Evolutionary conservation across 2,329 filamentous ascomycete species (phyloP), one percentile per base, ranked within the genome.

Genomic region (Hypoxylon sp.): DNA sequence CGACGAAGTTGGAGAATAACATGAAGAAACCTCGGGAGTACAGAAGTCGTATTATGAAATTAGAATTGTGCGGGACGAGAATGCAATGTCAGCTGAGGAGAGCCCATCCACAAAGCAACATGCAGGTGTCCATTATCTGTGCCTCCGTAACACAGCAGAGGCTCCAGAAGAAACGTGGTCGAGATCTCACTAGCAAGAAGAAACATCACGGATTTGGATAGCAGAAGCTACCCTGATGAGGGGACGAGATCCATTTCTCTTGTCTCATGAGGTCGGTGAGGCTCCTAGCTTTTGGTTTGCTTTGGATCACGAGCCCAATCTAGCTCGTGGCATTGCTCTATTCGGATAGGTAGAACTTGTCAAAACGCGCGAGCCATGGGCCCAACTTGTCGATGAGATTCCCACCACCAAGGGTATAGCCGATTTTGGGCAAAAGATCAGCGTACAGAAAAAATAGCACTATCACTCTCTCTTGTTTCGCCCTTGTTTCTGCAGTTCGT

Each of bases 1-100:
- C n/a, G n/a, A n/a, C n/a, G 34, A 43, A 17, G 47, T 38, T 20
- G 25, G 27, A 29, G 31, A 38, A 44, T 29, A 23, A 30, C 15
- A 52, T n/a, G 26, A 36, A 36, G 13, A 7, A 19, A n/a, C n/a
- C 7, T 20, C 17, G 19, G 37, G 47, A 40, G 34, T 25, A 58
- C 40, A 49, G 35, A 19, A 29, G 23, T 55, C 51, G 55, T 58
- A 58, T 58, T 52, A 31, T 55, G 51, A 58, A 49, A 52, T 55
- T 55, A 48, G 41, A 40, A 58, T 16, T 26, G 31, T 37, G 48
- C 43, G 40, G 52, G 49, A 54, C 45, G 49, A 57, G 46, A 59
- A 56, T 51, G 56, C 38, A 26, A 44, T 32, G 53, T 57, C 56
- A 59, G 56, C 53, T 59, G 55, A 59, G 51, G 44, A 59, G 49